Evolutionary conservation across 495 filamentous ascomycete species (phyloP).

Genomic region (Penicillium chermesinum): DNA sequence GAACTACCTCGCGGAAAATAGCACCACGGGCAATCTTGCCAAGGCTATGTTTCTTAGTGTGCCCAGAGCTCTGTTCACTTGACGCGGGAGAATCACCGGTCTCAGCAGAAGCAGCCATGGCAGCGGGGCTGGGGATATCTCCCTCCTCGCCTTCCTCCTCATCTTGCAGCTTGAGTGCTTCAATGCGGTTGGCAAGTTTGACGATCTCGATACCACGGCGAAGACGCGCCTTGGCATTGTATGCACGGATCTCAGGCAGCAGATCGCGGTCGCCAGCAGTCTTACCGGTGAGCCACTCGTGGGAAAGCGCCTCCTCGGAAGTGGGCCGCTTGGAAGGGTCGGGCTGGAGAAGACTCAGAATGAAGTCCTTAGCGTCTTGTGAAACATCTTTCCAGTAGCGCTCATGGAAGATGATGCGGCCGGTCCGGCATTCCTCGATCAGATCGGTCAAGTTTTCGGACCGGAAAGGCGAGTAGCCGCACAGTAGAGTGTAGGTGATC

Average conservation of each 20-base stretch:
- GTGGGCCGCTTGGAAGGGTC: conserved; percentile 71
- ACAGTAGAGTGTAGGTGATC: conserved; percentile 98
- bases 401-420: conserved; percentile 94
- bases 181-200: conserved; percentile 95
- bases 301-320: conserved; percentile 75
- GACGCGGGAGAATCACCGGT: conserved; percentile 2
- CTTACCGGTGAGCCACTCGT: conserved; percentile 87
- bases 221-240: conserved; percentile 85
- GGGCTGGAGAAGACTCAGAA: conserved; percentile 72
- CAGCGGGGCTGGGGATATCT: conserved; percentile 56
- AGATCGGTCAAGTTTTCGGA: conserved; percentile 89
- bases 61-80: conserved; percentile 9
- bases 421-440: conserved; percentile 88
- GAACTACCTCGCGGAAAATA: conserved; percentile 95
- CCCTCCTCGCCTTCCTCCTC: conserved; percentile 80
- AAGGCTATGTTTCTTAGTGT: conserved; percentile 59
- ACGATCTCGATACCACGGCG: conserved; percentile 93
- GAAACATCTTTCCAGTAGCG: conserved; percentile 99
- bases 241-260: conserved; percentile 93
- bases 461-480: conserved; percentile 96
- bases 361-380: conserved; percentile 93
- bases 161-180: conserved; percentile 92
- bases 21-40: conserved; percentile 73
- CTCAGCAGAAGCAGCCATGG: conserved; percentile 33
- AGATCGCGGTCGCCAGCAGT: conserved; percentile 91